A percentile compares a stretch with the other conserved stretches of the same genome.
These are phyloP conservation scores for Solanum chiquidenum DNA, from an alignment of 257 asterid species.

Conservation along the genomic window DNA sequence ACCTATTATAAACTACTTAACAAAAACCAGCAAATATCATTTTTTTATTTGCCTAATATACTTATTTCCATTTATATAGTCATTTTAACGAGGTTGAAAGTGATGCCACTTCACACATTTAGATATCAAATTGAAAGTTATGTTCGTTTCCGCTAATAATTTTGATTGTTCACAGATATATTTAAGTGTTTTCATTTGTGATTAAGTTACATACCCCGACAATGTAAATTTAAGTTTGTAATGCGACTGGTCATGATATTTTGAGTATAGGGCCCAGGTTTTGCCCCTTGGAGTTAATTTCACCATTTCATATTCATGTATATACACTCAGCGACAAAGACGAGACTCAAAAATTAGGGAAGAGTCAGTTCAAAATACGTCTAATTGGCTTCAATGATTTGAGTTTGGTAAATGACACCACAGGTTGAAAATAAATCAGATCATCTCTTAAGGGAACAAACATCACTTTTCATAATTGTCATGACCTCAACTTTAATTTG, in stretches of 20 bases:
- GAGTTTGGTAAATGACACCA: background rate
- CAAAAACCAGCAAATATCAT: background rate
- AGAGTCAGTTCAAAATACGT: background rate
- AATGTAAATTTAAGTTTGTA: background rate
- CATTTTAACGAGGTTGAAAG: background rate
- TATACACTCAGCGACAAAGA: background rate
- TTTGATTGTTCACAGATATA: background rate
- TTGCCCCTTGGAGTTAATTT: background rate
- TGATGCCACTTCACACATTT: background rate
- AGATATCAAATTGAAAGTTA: background rate
- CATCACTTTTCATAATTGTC: background rate
- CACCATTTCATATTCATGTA: background rate
- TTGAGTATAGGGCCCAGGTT: background rate
- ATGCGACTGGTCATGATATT: background rate
- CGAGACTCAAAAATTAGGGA: background rate
- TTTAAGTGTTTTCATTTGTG: background rate
- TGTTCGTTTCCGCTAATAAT: background rate
- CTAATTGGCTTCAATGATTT: background rate
- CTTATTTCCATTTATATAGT: background rate
- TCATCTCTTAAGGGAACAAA: background rate
- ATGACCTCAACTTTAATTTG: background rate
- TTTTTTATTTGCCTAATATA: background rate
- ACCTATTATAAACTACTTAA: background rate
- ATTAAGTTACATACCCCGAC: background rate
- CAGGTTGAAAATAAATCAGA: background rate